Percentiles rank a stretch among this genome's conserved stretches.
These are phyloP conservation scores for Dalbergia cultrata DNA, from an alignment of 306 rosid species.

Conservation along the genomic window DNA sequence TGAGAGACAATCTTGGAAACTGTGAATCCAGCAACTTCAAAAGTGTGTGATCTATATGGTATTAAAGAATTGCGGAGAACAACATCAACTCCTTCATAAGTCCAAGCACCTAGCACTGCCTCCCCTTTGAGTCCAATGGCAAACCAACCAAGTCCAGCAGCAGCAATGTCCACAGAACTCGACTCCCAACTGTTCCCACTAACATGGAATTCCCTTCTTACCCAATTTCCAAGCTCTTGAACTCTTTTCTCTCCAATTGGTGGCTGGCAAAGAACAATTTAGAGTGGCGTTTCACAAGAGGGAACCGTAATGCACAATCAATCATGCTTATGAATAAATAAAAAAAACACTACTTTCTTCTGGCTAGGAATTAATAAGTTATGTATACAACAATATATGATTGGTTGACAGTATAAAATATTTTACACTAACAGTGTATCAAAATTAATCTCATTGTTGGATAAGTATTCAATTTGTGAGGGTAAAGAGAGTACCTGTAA, in stretches of 20 bases:
- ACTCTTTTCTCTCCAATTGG: slow-evolving; percentile 80
- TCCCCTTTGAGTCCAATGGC: slow-evolving; percentile 93
- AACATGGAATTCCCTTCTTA: slow-evolving; percentile 67
- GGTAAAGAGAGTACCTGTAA: slow-evolving; percentile 74
- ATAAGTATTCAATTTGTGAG: slow-evolving; percentile 28
- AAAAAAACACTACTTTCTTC: not conserved
- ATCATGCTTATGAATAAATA: slow-evolving; percentile 21
- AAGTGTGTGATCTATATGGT: slow-evolving; percentile 69
- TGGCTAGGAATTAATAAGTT: not conserved
- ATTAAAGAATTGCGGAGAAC: slow-evolving; percentile 75
- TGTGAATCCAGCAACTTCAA: slow-evolving; percentile 84
- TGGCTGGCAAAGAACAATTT: slow-evolving; percentile 65
- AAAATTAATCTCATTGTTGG: slow-evolving; percentile 6
- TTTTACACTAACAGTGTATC: not conserved
- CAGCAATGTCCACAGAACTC: slow-evolving; percentile 85
- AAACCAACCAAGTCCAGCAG: slow-evolving; percentile 94
- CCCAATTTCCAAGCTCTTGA: slow-evolving; percentile 87
- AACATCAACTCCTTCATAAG: slow-evolving; percentile 84
- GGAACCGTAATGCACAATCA: slow-evolving; percentile 29
- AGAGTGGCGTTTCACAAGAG: slow-evolving; percentile 29
- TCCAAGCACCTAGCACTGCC: slow-evolving; percentile 79
- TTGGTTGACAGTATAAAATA: too few species aligned
- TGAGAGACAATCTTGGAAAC: slow-evolving; percentile 85
- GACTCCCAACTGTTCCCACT: slow-evolving; percentile 89
- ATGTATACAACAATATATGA: too few species aligned